Conservation (phyloP, 2,329 filamentous ascomycete species). For the Penicillium sp. region DNA sequence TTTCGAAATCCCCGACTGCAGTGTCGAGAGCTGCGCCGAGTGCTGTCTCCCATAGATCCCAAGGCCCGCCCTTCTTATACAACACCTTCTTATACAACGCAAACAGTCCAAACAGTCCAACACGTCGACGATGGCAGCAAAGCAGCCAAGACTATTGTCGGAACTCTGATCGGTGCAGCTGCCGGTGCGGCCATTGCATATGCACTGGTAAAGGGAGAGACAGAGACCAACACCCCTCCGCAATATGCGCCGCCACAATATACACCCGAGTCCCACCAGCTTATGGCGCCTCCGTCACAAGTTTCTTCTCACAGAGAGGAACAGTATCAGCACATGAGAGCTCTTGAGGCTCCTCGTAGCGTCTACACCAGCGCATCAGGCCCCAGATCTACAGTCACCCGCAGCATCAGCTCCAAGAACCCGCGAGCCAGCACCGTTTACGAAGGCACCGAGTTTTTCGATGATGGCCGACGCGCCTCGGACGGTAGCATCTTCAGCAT, state of each 20-base stretch:
- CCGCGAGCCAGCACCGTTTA: conserved; percentile 40
- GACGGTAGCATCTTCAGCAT: conserved; percentile 37
- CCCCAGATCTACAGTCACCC: conserved; percentile 29
- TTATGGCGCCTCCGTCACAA: conserved; percentile 22
- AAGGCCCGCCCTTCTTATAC: conserved; percentile 24
- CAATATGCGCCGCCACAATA: conserved; percentile 17
- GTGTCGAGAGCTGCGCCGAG: conserved; percentile 22
- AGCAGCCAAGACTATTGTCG: conserved; percentile 60
- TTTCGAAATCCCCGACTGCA: conserved; percentile 26
- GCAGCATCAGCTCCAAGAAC: conserved; percentile 38
- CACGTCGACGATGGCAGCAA: conserved; percentile 42
- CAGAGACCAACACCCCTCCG: too few relatives aligned
- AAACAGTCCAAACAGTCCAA: conserved; percentile 26
- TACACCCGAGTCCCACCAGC: conserved; percentile 24
- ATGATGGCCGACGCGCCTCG: conserved; percentile 35
- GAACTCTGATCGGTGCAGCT: conserved; percentile 71
- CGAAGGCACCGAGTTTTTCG: conserved; percentile 35
- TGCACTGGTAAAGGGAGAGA: conserved; percentile 61
- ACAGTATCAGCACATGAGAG: conserved; percentile 25
- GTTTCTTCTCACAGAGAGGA: conserved; percentile 14
- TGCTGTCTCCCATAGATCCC: conserved; percentile 19
- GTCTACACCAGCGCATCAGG: conserved; percentile 23
- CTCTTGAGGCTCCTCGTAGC: conserved; percentile 32
- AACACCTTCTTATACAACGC: conserved; percentile 24
- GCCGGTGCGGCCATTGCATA: conserved; percentile 74